Conservation (phyloP, 2,329 filamentous ascomycete genomes). For the Pseudogymnoascus sp. region DNA sequence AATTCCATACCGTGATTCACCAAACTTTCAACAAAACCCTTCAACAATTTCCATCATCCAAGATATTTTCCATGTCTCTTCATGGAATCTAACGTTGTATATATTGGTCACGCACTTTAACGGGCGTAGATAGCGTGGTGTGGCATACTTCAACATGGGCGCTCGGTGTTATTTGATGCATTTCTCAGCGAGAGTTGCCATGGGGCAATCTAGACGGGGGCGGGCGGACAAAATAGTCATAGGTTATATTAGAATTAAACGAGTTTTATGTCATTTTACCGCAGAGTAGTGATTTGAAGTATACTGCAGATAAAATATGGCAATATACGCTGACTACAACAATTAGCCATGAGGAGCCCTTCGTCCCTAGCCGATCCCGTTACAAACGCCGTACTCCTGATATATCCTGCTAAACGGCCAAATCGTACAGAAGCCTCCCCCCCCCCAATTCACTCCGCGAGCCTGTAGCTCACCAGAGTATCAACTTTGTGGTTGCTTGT, state of each 20-base stretch:
- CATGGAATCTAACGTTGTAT: conserved; percentile 2
- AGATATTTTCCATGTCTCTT: not conserved
- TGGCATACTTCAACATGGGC: conserved; percentile 9
- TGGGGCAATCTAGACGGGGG: conserved; percentile 4
- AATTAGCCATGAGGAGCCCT: not conserved
- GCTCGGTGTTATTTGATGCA: conserved; percentile 3
- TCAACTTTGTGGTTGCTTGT: conserved; percentile 91
- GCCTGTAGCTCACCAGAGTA: conserved; percentile 86
- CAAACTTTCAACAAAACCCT: conserved; percentile 1
- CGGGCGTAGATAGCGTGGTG: conserved; percentile 8
- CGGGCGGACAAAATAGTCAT: not conserved
- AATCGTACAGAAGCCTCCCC: not conserved
- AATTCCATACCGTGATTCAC: not conserved
- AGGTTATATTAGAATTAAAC: not conserved
- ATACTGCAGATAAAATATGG: not conserved
- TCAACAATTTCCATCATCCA: conserved; percentile 8
- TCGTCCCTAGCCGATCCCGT: not conserved
- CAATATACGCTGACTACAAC: not conserved
- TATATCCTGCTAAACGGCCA: not conserved
- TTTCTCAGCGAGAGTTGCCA: conserved; percentile 2
- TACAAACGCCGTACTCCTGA: not conserved
- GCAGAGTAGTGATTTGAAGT: not conserved
- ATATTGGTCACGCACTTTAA: conserved; percentile 6
- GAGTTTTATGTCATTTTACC: not conserved
- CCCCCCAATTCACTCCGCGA: conserved; percentile 36